Percentiles rank a stretch among this genome's conserved stretches.
Conservation (phyloP, 768 basidiomycete genomes). For the Russula vinacea region DNA sequence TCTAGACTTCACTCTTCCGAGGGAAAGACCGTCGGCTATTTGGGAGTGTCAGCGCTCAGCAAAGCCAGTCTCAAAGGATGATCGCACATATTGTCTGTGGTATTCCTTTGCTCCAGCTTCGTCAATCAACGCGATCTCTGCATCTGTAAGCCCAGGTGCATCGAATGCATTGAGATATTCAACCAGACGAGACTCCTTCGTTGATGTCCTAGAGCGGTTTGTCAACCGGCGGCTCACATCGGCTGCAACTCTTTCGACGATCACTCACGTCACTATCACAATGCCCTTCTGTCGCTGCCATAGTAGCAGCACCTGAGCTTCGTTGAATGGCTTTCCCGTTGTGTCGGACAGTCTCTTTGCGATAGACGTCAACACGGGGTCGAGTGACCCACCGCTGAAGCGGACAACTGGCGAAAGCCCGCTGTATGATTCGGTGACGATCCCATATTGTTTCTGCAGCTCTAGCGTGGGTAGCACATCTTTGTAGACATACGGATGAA, state of each 20-base stretch:
- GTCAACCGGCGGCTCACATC: background rate
- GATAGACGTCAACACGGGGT: slow-evolving; percentile 39
- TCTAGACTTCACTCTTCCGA: slow-evolving; percentile 1
- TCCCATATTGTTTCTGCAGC: slow-evolving; percentile 39
- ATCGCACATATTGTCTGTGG: slow-evolving; percentile 34
- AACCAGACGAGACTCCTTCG: slow-evolving; percentile 43
- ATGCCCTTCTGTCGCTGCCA: slow-evolving; percentile 38
- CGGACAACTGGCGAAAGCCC: slow-evolving; percentile 42
- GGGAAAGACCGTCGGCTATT: background rate
- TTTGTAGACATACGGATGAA: slow-evolving; percentile 52
- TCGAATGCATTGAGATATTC: slow-evolving; percentile 48
- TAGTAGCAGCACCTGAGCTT: slow-evolving; percentile 36
- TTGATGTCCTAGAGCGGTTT: slow-evolving; percentile 38
- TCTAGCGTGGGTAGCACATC: slow-evolving; percentile 40
- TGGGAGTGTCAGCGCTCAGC: background rate
- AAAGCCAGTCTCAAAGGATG: background rate
- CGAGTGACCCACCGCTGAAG: slow-evolving; percentile 40
- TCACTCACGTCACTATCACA: slow-evolving; percentile 37
- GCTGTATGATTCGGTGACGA: slow-evolving; percentile 42
- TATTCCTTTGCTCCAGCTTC: slow-evolving; percentile 34
- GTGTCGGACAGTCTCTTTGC: slow-evolving; percentile 31
- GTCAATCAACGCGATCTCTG: slow-evolving; percentile 35
- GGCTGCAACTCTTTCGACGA: slow-evolving; percentile 6
- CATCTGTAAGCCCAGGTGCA: slow-evolving; percentile 37
- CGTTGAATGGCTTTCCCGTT: slow-evolving; percentile 32